Evolutionary conservation across 1,139 yeast species (phyloP).

Genomic region (Candida dubliniensis): DNA sequence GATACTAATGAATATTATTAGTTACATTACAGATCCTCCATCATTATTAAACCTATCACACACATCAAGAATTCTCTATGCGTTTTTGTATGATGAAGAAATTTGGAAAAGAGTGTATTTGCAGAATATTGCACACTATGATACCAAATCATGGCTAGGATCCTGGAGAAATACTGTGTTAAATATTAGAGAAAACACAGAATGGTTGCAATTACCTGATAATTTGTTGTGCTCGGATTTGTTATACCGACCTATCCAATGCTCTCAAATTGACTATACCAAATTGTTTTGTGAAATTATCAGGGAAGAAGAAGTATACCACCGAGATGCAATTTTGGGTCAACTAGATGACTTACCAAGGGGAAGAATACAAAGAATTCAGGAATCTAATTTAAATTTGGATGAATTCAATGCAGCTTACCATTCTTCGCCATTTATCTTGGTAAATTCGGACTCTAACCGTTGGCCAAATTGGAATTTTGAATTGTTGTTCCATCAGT

Average conservation of each 20-base stretch:
- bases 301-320: constrained; percentile 43
- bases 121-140: constrained; percentile 20
- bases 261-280: constrained; percentile 66
- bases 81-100: constrained; percentile 72
- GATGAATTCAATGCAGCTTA: constrained; percentile 48
- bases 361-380: constrained; percentile 48
- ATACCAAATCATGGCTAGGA: constrained; percentile 58
- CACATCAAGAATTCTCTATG: constrained; percentile 68
- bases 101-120: constrained; percentile 67
- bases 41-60: constrained; percentile 54
- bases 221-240: constrained; percentile 53
- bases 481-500: constrained; percentile 47
- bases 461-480: constrained; percentile 76
- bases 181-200: constrained; percentile 29
- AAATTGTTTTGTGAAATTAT: constrained; percentile 48
- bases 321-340: constrained; percentile 23
- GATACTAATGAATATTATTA: constrained; percentile 46
- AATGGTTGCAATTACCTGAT: constrained; percentile 42
- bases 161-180: constrained; percentile 73
- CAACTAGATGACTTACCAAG: constrained; percentile 23
- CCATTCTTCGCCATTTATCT: constrained; percentile 66
- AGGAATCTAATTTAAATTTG: constrained; percentile 39
- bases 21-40: constrained; percentile 42
- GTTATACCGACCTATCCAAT: constrained; percentile 76
- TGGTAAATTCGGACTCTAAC: constrained; percentile 34